Percentiles rank a stretch among this genome's conserved stretches.
These are phyloP conservation scores for Medicago truncatula DNA, from an alignment of 306 rosid species.

Conservation along the genomic window MtrunA17r5.0-ANR NC_053042.1:20532501-20533000, in stretches of 20 bases:
- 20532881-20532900: neutral
- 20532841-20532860: slow-evolving; percentile 37
- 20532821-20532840: slow-evolving; percentile 53
- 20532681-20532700: slow-evolving; percentile 3
- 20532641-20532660: slow-evolving; percentile 18
- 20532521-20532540: slow-evolving; percentile 3
- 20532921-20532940: slow-evolving; percentile 54
- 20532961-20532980: slow-evolving; percentile 55
- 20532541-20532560: slow-evolving; percentile 15
- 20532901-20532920: slow-evolving; percentile 8
- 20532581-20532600: slow-evolving; percentile 54
- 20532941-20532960: slow-evolving; percentile 57
- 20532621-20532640: slow-evolving; percentile 49
- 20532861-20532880: slow-evolving; percentile 15
- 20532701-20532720: neutral
- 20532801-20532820: slow-evolving; percentile 58
- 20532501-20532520: slow-evolving; percentile 20
- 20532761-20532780: slow-evolving; percentile 55
- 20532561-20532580: slow-evolving; percentile 51
- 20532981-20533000: slow-evolving; percentile 52
- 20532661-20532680: slow-evolving; percentile 21
- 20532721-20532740: slow-evolving; percentile 14
- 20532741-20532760: slow-evolving; percentile 60
- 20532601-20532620: slow-evolving; percentile 57
- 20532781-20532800: slow-evolving; percentile 56